Evolutionary conservation across 1,284 basidiomycete species (phyloP).

Genomic region (Papiliotrema flavescens): DNA sequence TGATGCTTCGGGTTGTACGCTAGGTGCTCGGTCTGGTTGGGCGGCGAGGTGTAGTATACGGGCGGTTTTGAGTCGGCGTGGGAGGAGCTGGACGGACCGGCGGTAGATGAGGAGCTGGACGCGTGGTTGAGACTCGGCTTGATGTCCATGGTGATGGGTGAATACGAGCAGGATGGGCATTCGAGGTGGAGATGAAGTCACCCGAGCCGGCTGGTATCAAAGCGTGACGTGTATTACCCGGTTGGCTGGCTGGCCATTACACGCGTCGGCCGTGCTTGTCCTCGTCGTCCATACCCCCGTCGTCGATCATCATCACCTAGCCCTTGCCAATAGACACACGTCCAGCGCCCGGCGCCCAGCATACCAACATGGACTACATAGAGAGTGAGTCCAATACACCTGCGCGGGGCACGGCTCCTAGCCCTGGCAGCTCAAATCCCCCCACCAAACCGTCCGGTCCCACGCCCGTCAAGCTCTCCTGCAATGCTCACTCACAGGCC

Average conservation of each 20-base stretch:
- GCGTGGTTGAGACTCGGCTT: too few species aligned
- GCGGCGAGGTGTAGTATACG: background rate
- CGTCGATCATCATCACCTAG: background rate
- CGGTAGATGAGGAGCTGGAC: too few species aligned
- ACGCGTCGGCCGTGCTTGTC: too few species aligned
- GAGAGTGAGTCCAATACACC: constrained; percentile 27
- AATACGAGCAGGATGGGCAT: background rate
- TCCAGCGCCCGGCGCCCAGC: too few species aligned
- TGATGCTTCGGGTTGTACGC: constrained; percentile 16
- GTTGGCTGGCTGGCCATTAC: background rate
- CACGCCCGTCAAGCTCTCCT: background rate
- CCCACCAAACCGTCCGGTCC: background rate
- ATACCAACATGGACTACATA: constrained; percentile 30
- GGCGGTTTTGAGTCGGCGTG: too few species aligned
- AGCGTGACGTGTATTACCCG: background rate
- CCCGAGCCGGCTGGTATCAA: background rate
- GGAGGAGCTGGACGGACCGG: too few species aligned
- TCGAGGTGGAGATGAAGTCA: background rate
- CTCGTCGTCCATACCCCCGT: background rate
- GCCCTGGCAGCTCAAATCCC: background rate
- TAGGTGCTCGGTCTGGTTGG: constrained; percentile 31
- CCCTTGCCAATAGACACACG: too few species aligned
- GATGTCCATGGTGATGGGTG: background rate
- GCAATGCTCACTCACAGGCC: too few species aligned
- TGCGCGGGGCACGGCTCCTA: too few species aligned